Conservation (phyloP, 2,329 filamentous ascomycete genomes). For the Hypoxylon sp. region DNA sequence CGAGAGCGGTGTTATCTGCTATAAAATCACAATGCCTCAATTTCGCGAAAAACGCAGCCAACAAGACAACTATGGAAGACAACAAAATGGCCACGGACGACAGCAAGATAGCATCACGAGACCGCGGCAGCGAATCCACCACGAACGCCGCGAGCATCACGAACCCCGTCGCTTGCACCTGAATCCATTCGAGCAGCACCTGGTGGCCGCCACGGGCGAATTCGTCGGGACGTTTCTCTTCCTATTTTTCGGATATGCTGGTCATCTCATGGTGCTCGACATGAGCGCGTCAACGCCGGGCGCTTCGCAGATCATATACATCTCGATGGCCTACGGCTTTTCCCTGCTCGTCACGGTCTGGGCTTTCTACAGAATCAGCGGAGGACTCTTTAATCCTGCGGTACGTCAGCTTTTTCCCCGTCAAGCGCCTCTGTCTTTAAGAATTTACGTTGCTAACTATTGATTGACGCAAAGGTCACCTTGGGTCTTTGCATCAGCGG, state of each 20-base stretch:
- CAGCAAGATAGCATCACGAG: background rate
- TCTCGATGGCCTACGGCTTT: conserved; percentile 57
- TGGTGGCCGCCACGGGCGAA: conserved; percentile 56
- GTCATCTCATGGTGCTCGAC: conserved; percentile 48
- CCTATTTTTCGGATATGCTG: conserved; percentile 57
- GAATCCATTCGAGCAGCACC: conserved; percentile 45
- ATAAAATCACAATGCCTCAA: conserved; percentile 13
- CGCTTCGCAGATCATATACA: conserved; percentile 53
- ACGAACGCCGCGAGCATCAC: background rate
- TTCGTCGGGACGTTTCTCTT: conserved; percentile 59
- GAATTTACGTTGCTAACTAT: background rate
- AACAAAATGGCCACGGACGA: too few species aligned
- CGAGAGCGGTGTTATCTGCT: background rate
- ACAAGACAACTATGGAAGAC: background rate
- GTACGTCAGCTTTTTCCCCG: conserved; percentile 43
- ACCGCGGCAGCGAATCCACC: conserved; percentile 5
- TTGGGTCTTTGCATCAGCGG: conserved; percentile 65
- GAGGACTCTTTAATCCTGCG: conserved; percentile 57
- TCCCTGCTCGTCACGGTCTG: conserved; percentile 61
- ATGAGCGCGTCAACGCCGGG: conserved; percentile 34
- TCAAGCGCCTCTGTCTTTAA: background rate
- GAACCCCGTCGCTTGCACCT: conserved; percentile 22
- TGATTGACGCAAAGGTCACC: conserved; percentile 53
- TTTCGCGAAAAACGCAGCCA: conserved; percentile 17
- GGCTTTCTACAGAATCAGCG: conserved; percentile 62